phyloP scores from a whole-genome alignment of 2,329 filamentous ascomycete species.

The Emericellopsis cladophorae region DNA sequence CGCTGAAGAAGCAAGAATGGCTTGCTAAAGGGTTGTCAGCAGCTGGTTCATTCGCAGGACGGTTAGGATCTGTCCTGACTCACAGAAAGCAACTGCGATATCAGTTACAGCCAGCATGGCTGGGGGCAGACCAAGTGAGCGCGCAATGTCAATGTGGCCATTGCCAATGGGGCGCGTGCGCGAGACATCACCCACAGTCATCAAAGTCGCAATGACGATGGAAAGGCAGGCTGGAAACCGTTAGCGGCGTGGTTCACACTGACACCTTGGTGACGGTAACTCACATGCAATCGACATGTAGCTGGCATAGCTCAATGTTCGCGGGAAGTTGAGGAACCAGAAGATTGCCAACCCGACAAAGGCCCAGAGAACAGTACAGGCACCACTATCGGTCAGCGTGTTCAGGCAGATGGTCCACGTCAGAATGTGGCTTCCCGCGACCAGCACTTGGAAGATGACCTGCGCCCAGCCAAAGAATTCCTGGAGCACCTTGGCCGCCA shows the following conservation, averaged over 20 bases:
- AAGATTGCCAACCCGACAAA: conserved; percentile 46
- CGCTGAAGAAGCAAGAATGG: conserved; percentile 24
- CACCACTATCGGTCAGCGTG: conserved; percentile 43
- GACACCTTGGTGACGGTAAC: conserved; percentile 2
- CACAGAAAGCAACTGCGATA: conserved; percentile 53
- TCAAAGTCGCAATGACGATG: conserved; percentile 47
- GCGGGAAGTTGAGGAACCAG: conserved; percentile 44
- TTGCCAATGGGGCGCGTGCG: conserved; percentile 25
- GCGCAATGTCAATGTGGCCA: conserved; percentile 16
- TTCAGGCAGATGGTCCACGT: conserved; percentile 58
- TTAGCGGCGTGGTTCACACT: background rate
- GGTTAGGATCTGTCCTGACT: conserved; percentile 1
- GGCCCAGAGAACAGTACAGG: conserved; percentile 52
- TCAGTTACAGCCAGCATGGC: conserved; percentile 47
- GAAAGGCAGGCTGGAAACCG: conserved; percentile 46
- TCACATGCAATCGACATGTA: conserved; percentile 45
- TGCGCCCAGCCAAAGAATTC: conserved; percentile 48
- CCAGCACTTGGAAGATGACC: conserved; percentile 50
- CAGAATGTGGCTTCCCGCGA: conserved; percentile 57
- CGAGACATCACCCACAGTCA: conserved; percentile 51
- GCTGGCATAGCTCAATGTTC: conserved; percentile 49
- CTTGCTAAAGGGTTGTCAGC: conserved; percentile 19
- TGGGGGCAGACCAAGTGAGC: conserved; percentile 30
- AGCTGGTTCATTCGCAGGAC: background rate
- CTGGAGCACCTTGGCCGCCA: conserved; percentile 37